Conservation (phyloP, 805 yeast genomes). For the Yarrowia bubula region DNA sequence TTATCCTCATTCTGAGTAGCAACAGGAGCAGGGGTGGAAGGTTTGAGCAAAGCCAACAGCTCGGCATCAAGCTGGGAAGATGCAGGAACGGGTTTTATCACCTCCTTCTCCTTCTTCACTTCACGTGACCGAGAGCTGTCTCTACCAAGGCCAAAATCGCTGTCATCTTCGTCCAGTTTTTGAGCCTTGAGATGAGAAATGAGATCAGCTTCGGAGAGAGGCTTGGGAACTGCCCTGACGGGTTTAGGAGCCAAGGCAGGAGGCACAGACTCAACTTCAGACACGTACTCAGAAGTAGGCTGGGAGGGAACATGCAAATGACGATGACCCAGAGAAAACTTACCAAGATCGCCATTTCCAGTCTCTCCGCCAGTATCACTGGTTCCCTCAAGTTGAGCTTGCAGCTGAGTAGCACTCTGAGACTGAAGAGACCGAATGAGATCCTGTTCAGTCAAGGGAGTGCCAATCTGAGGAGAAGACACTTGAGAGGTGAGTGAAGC, state of each 20-base stretch:
- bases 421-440: conserved; percentile 7
- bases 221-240: background rate
- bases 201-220: conserved; percentile 7
- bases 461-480: conserved; percentile 6
- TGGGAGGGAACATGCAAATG: background rate
- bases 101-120: background rate
- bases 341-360: background rate
- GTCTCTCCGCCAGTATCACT: background rate
- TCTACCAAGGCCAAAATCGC: background rate
- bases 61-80: background rate
- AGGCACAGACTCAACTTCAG: conserved; percentile 12
- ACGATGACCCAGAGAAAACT: background rate
- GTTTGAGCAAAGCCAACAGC: conserved; percentile 7
- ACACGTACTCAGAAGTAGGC: conserved; percentile 14
- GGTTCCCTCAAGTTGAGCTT: conserved; percentile 9
- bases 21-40: background rate
- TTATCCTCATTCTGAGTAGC: background rate
- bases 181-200: background rate
- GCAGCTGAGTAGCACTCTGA: conserved; percentile 15
- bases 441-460: conserved; percentile 17
- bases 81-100: background rate
- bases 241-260: background rate
- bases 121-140: background rate
- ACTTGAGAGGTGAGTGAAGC: conserved; percentile 13
- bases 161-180: background rate